Evolutionary conservation across 208 protist species (phyloP), one percentile per base, ranked within the genome.

Genomic region (Trypanosoma grayi): DNA sequence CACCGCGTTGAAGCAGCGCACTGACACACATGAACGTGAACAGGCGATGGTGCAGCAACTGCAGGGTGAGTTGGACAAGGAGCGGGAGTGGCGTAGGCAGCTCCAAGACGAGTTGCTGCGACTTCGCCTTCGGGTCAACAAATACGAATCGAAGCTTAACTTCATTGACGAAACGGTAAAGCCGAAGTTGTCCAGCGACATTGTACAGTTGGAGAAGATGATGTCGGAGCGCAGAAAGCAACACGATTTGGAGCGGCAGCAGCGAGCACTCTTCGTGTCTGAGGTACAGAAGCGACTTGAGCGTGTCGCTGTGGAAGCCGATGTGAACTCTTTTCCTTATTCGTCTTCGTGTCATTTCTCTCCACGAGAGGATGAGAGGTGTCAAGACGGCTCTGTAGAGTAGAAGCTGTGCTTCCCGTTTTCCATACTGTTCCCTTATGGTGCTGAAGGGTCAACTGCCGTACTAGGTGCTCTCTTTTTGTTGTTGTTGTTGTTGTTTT

Each of bases 151-250:
- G 22, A 73, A 61, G 53, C 58, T 77, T 39, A 51, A 39, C 2
- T 61, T 79, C 39, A 65, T 83, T 64, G 66, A 74, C 30, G 28
- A 71, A 27, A 70, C 68, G 27, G 45, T 83, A 30, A 68, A 70
- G 31, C 77, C 72, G 44, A 60, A 37, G 33, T 16, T 83, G 13
- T 41, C 50, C 24, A 60, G 61, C 2, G 73, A 60, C 24, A 73
- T 69, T 37, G 60, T 66, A 14, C 58, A 76, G 27, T 46, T 79
- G 16, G 68, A 83, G 33, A 22, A 52, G 28, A 31, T 47, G 28
- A 50, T 63, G 1, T 52, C 18, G 5, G 54, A 63, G 27, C 64
- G 55, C 7, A 62, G 58, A n/a, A 47, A 28, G 14, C 11, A 39
- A 40, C 34, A 57, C 7, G 39, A 34, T 2, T 40, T 41, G n/a